phyloP scores from a whole-genome alignment of 2,329 filamentous ascomycete species.

The Hypoxylon rubiginosum region DNA sequence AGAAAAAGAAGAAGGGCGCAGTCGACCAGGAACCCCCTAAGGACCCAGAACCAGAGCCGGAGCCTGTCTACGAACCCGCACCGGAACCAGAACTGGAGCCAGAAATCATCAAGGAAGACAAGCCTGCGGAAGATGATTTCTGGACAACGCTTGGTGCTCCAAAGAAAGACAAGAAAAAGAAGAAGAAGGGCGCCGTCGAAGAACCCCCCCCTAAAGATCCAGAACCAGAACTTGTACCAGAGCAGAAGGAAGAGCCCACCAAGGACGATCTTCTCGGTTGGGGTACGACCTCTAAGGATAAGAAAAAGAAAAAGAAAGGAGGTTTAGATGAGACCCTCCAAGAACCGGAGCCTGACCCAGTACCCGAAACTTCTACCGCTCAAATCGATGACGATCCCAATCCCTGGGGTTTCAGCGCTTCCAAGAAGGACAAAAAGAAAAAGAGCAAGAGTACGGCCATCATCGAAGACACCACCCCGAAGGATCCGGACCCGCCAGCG shows the following conservation, averaged over 20 bases:
- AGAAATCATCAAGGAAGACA: constrained; percentile 43
- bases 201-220: constrained; percentile 43
- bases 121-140: constrained; percentile 43
- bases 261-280: constrained; percentile 54
- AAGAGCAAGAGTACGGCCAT: constrained; percentile 59
- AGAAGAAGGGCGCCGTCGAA: constrained; percentile 44
- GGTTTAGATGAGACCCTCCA: constrained; percentile 30
- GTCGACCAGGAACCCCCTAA: constrained; percentile 35
- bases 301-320: constrained; percentile 57
- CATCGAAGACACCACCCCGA: constrained; percentile 42
- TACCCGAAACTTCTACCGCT: neutral
- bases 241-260: constrained; percentile 37
- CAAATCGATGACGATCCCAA: constrained; percentile 46
- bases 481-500: constrained; percentile 38
- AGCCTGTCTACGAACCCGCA: neutral
- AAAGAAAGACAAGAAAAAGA: constrained; percentile 52
- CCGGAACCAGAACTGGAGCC: constrained; percentile 40
- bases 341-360: constrained; percentile 30
- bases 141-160: constrained; percentile 25
- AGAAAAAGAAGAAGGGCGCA: constrained; percentile 55
- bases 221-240: constrained; percentile 41
- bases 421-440: constrained; percentile 58
- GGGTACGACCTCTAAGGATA: constrained; percentile 51
- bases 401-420: constrained; percentile 42
- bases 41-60: constrained; percentile 17